Percentiles rank a stretch among this genome's conserved stretches.
These are phyloP conservation scores for Zygnema cylindricum DNA, from an alignment of 139 green algal genomes.

Conservation along the genomic window DNA sequence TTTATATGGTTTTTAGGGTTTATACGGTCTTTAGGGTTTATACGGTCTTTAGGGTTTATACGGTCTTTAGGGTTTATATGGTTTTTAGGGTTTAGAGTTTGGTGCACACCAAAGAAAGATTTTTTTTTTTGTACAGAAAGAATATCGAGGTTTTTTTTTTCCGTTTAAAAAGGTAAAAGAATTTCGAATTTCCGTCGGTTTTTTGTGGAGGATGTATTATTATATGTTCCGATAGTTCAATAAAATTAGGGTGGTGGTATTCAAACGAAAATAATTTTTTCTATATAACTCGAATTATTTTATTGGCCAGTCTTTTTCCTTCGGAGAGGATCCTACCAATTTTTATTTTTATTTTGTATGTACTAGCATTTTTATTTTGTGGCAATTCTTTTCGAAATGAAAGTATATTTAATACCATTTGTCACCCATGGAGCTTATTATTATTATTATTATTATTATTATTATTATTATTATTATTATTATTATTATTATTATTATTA, in stretches of 20 bases:
- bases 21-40: too few relatives aligned
- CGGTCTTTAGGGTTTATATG: not conserved
- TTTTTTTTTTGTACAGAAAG: not conserved
- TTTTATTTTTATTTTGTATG: not conserved
- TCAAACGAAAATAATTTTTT: not conserved
- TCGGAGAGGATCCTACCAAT: too few relatives aligned
- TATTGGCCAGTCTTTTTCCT: not conserved
- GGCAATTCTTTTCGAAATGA: not conserved
- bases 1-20: not conserved
- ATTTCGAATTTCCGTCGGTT: too few relatives aligned
- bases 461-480: not conserved
- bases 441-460: not conserved
- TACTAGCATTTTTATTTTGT: not conserved
- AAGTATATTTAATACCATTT: too few relatives aligned
- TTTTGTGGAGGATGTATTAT: not conserved
- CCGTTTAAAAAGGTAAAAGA: too few relatives aligned
- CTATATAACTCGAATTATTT: not conserved
- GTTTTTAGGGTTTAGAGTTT: too few relatives aligned
- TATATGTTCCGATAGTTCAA: too few relatives aligned
- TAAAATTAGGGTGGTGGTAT: too few relatives aligned
- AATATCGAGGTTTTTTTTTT: not conserved
- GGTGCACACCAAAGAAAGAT: not conserved
- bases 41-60: too few relatives aligned
- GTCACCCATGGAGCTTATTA: too few relatives aligned
- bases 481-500: not conserved